Evolutionary conservation across 2,329 filamentous ascomycete species (phyloP).

Genomic region (Akanthomyces muscarius): DNA sequence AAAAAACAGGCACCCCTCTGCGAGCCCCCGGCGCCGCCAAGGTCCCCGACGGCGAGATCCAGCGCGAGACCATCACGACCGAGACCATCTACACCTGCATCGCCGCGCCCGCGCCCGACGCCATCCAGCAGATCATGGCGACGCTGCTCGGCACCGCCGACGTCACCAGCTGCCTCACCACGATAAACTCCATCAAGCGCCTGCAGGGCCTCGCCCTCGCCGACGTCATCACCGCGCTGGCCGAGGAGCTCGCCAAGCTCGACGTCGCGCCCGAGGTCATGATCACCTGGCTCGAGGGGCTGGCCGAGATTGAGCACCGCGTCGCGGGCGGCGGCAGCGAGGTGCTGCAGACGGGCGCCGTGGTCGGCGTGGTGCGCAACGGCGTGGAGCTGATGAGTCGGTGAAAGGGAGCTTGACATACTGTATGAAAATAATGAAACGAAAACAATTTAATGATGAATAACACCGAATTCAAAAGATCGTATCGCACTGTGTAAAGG

Average conservation of each 20-base stretch:
- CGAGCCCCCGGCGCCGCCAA: constrained; percentile 57
- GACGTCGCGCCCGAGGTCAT: constrained; percentile 84
- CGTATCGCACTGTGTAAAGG: no score
- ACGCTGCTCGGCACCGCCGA: constrained; percentile 82
- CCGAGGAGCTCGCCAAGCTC: constrained; percentile 75
- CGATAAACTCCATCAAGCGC: constrained; percentile 82
- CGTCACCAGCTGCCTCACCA: constrained; percentile 82
- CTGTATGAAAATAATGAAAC: constrained; percentile 7
- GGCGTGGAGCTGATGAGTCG: constrained; percentile 69
- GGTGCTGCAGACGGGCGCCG: constrained; percentile 82
- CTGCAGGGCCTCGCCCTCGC: constrained; percentile 84
- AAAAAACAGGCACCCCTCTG: constrained; percentile 58
- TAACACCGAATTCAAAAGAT: background rate
- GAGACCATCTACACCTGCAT: constrained; percentile 98
- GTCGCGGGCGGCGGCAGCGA: constrained; percentile 85
- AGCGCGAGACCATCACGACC: constrained; percentile 76
- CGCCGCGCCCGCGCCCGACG: constrained; percentile 85
- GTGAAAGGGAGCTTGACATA: constrained; percentile 19
- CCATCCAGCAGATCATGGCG: constrained; percentile 78
- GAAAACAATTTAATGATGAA: constrained; percentile 1
- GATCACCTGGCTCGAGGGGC: constrained; percentile 84
- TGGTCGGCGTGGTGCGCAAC: constrained; percentile 82
- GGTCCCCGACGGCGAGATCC: constrained; percentile 59
- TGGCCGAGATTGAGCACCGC: constrained; percentile 90
- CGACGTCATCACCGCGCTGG: constrained; percentile 84